Conservation (phyloP, 225 moss, liverwort and hornwort genomes). For the Thuidium tamariscinum region DNA sequence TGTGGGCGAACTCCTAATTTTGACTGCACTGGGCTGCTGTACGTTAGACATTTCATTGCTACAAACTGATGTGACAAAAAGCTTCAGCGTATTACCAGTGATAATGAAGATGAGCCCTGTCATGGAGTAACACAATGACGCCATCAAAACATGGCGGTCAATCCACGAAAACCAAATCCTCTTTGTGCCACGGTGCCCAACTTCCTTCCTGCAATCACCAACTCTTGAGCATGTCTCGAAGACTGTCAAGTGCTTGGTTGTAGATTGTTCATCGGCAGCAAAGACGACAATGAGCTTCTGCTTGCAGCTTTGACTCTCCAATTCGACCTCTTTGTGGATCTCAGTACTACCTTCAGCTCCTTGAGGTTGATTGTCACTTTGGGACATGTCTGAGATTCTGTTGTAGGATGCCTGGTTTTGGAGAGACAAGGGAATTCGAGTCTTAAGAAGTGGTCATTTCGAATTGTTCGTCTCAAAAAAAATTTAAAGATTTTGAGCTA, state of each 20-base stretch:
- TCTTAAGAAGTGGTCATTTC: not conserved
- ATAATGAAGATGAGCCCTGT: slow-evolving; percentile 80
- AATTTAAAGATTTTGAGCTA: not conserved
- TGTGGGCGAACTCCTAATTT: not conserved
- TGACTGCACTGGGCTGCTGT: not conserved
- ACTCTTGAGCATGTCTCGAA: not conserved
- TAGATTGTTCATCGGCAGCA: slow-evolving; percentile 11
- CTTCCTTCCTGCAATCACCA: not conserved
- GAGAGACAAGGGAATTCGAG: not conserved
- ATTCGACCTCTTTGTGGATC: not conserved
- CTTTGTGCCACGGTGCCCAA: not conserved
- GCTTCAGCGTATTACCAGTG: slow-evolving; percentile 33
- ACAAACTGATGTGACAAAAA: too few relatives aligned
- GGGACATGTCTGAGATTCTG: slow-evolving; percentile 12
- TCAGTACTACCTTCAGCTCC: not conserved
- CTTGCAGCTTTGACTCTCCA: slow-evolving; percentile 6
- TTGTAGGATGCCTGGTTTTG: slow-evolving; percentile 24
- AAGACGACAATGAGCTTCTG: slow-evolving; percentile 44
- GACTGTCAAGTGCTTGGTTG: not conserved
- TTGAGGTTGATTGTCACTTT: not conserved
- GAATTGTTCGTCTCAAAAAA: not conserved
- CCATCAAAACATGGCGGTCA: slow-evolving; percentile 48
- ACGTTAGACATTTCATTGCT: not conserved
- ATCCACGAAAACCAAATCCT: slow-evolving; percentile 20
- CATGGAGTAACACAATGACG: slow-evolving; percentile 75